phyloP scores from a whole-genome alignment of 176 grass and related monocot genomes.

The Dactylis glomerata region DNA sequence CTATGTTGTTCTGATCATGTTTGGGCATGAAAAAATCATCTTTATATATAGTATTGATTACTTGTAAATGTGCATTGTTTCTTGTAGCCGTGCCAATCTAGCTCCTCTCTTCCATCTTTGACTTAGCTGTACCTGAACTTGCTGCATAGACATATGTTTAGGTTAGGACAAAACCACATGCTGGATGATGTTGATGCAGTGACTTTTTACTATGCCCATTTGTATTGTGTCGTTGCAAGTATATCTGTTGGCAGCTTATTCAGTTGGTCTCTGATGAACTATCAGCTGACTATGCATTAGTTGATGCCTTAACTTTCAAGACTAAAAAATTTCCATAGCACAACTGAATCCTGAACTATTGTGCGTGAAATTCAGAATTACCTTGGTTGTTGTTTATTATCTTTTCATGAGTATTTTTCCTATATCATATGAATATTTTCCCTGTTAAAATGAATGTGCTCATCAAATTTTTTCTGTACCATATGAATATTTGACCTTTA shows the following conservation, averaged over 20 bases:
- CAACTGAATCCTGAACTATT: not conserved
- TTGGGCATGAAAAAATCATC: too few relatives aligned
- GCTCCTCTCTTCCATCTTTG: not conserved
- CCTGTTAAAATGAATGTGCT: not conserved
- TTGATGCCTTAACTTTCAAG: too few relatives aligned
- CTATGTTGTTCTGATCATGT: too few relatives aligned
- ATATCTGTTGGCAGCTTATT: too few relatives aligned
- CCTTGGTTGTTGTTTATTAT: not conserved
- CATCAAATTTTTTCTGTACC: not conserved
- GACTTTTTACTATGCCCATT: too few relatives aligned
- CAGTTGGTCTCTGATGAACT: too few relatives aligned
- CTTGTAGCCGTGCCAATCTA: not conserved
- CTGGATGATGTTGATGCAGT: not conserved
- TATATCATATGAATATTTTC: not conserved
- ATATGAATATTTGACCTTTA: not conserved
- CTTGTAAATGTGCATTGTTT: too few relatives aligned
- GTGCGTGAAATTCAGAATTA: not conserved
- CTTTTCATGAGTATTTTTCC: not conserved
- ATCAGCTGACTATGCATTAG: too few relatives aligned
- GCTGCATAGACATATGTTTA: not conserved
- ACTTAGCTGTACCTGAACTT: not conserved
- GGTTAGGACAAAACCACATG: not conserved
- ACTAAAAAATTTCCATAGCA: not conserved
- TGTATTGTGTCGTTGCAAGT: too few relatives aligned
- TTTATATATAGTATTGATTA: too few relatives aligned